These are phyloP conservation scores for Tubosaeta brunneosetosa DNA, from an alignment of 768 basidiomycete genomes.

Conservation along the genomic window DNA sequence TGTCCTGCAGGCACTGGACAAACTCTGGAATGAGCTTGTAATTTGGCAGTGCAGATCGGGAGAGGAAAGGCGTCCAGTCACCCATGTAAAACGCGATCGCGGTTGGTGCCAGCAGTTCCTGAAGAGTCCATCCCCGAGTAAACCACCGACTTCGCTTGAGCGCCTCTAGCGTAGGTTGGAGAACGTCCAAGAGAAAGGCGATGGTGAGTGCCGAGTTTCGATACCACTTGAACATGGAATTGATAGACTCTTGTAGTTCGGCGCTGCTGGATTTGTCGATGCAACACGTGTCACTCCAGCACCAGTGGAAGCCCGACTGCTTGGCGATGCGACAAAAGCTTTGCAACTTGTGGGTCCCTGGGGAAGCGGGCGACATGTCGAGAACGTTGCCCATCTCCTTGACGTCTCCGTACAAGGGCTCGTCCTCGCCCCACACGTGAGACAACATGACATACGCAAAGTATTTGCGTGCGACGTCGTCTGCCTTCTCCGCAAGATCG, in stretches of 20 bases:
- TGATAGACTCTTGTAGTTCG: conserved; percentile 29
- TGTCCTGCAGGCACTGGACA: conserved; percentile 12
- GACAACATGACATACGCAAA: conserved; percentile 28
- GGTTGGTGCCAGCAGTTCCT: conserved; percentile 25
- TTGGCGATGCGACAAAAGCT: conserved; percentile 19
- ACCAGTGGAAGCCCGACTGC: conserved; percentile 16
- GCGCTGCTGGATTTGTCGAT: conserved; percentile 28
- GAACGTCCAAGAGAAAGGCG: conserved; percentile 25
- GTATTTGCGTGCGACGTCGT: conserved; percentile 13
- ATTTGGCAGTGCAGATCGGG: conserved; percentile 7
- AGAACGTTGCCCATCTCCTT: conserved; percentile 10
- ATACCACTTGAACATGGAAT: conserved; percentile 33
- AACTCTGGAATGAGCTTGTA: conserved; percentile 23
- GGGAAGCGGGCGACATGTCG: conserved; percentile 14
- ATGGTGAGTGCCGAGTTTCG: conserved; percentile 28
- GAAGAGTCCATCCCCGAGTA: conserved; percentile 26
- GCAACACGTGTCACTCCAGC: conserved; percentile 31
- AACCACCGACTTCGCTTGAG: conserved; percentile 24
- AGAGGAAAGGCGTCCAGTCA: conserved; percentile 22
- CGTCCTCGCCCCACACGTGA: conserved; percentile 27
- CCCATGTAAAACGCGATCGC: conserved; percentile 23
- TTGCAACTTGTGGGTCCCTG: conserved; percentile 19
- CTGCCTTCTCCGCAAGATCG: conserved; percentile 11
- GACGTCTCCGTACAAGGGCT: conserved; percentile 20
- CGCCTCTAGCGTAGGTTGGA: conserved; percentile 4